These are phyloP conservation scores for Heliosperma pusillum DNA, from an alignment of 148 eudicot species.

Conservation along the genomic window DNA sequence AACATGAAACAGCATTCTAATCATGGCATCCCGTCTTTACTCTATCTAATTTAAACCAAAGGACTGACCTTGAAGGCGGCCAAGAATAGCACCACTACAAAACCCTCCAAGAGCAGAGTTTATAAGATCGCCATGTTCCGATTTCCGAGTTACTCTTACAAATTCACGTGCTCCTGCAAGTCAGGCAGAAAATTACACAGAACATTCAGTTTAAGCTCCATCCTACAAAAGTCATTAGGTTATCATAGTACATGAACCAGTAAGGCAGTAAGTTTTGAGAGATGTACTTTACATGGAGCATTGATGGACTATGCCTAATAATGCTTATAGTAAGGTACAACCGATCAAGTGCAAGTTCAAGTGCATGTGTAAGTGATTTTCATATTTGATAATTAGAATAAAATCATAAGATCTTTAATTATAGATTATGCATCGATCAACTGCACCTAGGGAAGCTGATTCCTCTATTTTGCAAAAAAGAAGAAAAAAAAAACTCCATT, in stretches of 20 bases:
- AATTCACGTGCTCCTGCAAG: too few relatives aligned
- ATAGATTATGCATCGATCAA: not conserved
- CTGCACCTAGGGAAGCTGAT: not conserved
- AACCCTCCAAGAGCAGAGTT: slow-evolving; percentile 77
- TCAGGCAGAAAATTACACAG: too few relatives aligned
- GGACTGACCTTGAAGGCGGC: slow-evolving; percentile 78
- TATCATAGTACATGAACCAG: slow-evolving; percentile 1
- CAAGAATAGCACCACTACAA: slow-evolving; percentile 83
- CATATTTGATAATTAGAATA: not conserved
- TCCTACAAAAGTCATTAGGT: not conserved
- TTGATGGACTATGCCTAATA: not conserved
- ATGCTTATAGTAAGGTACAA: not conserved
- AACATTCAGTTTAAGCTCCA: not conserved
- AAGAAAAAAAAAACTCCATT: not conserved
- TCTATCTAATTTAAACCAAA: not conserved
- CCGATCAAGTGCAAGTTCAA: not conserved
- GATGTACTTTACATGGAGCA: not conserved
- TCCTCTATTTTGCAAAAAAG: not conserved
- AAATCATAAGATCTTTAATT: too few relatives aligned
- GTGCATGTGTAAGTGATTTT: too few relatives aligned
- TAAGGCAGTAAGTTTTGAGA: not conserved
- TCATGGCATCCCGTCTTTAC: not conserved
- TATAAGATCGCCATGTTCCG: not conserved
- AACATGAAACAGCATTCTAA: not conserved
- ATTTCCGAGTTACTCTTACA: too few relatives aligned